Conservation (phyloP, 2,329 filamentous ascomycete genomes). For the Zymoseptoria passerinii region DNA sequence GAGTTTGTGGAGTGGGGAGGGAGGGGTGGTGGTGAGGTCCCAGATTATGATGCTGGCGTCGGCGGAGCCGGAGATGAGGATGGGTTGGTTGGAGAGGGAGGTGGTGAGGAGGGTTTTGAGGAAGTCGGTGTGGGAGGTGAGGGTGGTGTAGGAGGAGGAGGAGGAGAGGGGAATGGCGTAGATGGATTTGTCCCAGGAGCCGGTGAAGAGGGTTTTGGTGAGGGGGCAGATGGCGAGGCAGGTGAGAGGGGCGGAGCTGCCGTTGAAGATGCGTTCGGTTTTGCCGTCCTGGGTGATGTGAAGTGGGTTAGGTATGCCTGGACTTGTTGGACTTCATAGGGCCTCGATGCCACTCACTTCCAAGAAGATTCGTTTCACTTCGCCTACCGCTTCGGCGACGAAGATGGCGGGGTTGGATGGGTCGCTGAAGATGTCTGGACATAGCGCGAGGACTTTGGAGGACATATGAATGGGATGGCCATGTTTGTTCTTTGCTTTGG, state of each 20-base stretch:
- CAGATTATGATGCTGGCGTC: conserved; percentile 59
- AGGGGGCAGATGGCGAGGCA: conserved; percentile 57
- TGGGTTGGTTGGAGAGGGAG: conserved; percentile 51
- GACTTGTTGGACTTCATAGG: no score
- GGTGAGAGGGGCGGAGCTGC: conserved; percentile 71
- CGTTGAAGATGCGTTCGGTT: conserved; percentile 51
- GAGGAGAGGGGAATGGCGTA: conserved; percentile 55
- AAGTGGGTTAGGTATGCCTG: no score
- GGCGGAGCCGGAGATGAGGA: conserved; percentile 41
- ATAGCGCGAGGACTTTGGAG: conserved; percentile 75
- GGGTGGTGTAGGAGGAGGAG: conserved; percentile 1
- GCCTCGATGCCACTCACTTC: conserved; percentile 63
- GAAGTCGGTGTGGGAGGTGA: conserved; percentile 72
- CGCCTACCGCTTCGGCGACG: conserved; percentile 80
- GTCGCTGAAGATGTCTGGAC: conserved; percentile 54
- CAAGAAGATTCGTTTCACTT: conserved; percentile 62
- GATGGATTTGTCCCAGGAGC: conserved; percentile 88
- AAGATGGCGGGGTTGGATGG: conserved; percentile 51
- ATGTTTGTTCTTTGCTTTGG: conserved; percentile 70
- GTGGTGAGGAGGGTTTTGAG: conserved; percentile 69
- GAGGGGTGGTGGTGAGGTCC: conserved; percentile 58
- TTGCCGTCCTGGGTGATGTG: conserved; percentile 37
- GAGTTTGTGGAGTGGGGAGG: conserved; percentile 61
- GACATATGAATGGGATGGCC: conserved; percentile 72
- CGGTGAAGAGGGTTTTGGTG: conserved; percentile 61